Percentiles rank a stretch among this genome's conserved stretches.
These are phyloP conservation scores for Bruguiera gymnorhiza DNA, from an alignment of 345 rosid genomes.

Conservation along the genomic window DNA sequence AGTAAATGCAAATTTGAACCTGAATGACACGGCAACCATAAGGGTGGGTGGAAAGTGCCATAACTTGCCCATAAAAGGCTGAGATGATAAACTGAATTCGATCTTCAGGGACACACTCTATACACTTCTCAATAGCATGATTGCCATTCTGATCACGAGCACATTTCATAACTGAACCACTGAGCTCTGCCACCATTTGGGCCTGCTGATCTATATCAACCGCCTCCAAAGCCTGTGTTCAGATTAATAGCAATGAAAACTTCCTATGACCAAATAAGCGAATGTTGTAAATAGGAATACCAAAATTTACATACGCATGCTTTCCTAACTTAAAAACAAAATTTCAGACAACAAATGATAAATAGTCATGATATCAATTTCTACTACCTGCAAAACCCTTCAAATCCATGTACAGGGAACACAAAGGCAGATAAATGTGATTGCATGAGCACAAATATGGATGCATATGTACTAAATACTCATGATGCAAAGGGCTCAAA, in stretches of 20 bases:
- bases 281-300: neutral
- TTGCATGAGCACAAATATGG: neutral
- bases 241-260: slow-evolving; percentile 20
- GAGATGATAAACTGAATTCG: slow-evolving; percentile 79
- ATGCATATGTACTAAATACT: neutral
- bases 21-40: slow-evolving; percentile 98
- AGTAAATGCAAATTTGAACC: slow-evolving; percentile 34
- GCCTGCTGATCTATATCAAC: slow-evolving; percentile 71
- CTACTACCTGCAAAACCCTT: no score
- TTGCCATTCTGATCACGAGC: slow-evolving; percentile 97
- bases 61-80: slow-evolving; percentile 79
- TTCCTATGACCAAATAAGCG: slow-evolving; percentile 2
- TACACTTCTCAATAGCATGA: slow-evolving; percentile 95
- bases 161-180: slow-evolving; percentile 84
- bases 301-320: no score
- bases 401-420: no score
- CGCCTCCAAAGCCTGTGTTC: slow-evolving; percentile 80
- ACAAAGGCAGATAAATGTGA: neutral
- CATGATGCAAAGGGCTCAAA: neutral
- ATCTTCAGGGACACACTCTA: slow-evolving; percentile 83
- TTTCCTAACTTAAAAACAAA: no score
- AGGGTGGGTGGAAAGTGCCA: slow-evolving; percentile 86
- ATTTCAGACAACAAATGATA: no score
- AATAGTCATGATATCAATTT: no score
- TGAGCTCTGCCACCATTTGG: slow-evolving; percentile 77